These are phyloP conservation scores for Penicillium ochrochloron DNA, from an alignment of 495 filamentous ascomycete genomes.

Conservation along the genomic window DNA sequence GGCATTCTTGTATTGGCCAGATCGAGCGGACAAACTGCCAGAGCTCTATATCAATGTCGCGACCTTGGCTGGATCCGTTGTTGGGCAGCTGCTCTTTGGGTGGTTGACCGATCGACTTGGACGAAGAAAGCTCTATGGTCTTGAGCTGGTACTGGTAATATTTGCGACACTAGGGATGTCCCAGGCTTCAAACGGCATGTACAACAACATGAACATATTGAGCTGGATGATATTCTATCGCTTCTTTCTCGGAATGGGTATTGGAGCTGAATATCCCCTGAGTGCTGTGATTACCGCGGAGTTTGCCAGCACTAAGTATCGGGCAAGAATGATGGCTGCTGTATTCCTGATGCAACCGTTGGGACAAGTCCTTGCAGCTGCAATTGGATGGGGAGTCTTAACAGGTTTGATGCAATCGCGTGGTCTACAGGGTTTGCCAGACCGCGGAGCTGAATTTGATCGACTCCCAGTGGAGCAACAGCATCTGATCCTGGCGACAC, in stretches of 20 bases:
- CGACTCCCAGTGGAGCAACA: constrained; percentile 14
- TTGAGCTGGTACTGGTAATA: constrained; percentile 58
- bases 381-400: constrained; percentile 33
- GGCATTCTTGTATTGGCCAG: constrained; percentile 56
- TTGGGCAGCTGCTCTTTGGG: constrained; percentile 61
- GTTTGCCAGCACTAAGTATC: constrained; percentile 54
- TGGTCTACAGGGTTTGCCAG: background rate
- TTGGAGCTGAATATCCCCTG: constrained; percentile 53
- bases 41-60: constrained; percentile 51
- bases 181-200: constrained; percentile 31
- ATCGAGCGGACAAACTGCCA: constrained; percentile 20
- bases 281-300: constrained; percentile 60
- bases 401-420: constrained; percentile 13
- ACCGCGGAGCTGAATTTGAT: constrained; percentile 8
- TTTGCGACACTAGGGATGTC: constrained; percentile 48
- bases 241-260: constrained; percentile 43
- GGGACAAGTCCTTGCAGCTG: constrained; percentile 54
- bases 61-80: constrained; percentile 54
- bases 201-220: constrained; percentile 51
- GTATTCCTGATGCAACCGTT: constrained; percentile 63
- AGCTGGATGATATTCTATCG: constrained; percentile 56
- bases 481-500: constrained; percentile 15
- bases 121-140: constrained; percentile 58
- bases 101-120: constrained; percentile 58
- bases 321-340: constrained; percentile 60